phyloP scores from a whole-genome alignment of 1,284 basidiomycete genomes.

The Bjerkandera adusta region DNA sequence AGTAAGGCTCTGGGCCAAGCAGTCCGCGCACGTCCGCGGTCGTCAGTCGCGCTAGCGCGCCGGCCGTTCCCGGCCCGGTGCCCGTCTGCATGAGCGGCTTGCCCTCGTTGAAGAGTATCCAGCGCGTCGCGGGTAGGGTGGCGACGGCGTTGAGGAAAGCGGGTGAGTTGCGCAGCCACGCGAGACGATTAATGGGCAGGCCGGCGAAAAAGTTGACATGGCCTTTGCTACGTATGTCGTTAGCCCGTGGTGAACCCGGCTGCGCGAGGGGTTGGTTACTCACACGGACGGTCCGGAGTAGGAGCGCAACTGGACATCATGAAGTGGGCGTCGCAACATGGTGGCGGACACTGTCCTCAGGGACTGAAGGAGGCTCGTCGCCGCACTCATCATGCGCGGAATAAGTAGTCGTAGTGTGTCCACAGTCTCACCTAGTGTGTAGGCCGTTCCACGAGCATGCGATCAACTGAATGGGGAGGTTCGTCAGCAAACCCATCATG shows the following conservation, averaged over 20 bases:
- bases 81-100: slow-evolving; percentile 53
- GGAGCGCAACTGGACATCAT: slow-evolving; percentile 6
- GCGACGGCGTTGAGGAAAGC: slow-evolving; percentile 72
- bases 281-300: too few relatives aligned
- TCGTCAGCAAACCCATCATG: slow-evolving; percentile 11
- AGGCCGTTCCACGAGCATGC: slow-evolving; percentile 5
- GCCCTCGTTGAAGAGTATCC: slow-evolving; percentile 72
- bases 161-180: slow-evolving; percentile 78
- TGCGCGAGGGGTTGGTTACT: too few relatives aligned
- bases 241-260: too few relatives aligned
- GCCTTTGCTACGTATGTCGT: slow-evolving; percentile 7
- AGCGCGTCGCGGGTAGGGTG: slow-evolving; percentile 56
- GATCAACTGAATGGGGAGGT: slow-evolving; percentile 7
- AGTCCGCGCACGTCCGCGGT: slow-evolving; percentile 50
- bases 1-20: slow-evolving; percentile 50
- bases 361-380: neutral
- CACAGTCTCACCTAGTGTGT: neutral
- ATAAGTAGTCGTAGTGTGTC: neutral
- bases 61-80: slow-evolving; percentile 11
- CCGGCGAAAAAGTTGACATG: slow-evolving; percentile 68
- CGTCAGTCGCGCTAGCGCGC: slow-evolving; percentile 48
- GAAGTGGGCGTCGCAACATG: slow-evolving; percentile 4
- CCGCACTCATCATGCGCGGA: neutral
- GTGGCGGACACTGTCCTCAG: neutral
- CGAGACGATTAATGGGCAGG: slow-evolving; percentile 84